These are phyloP conservation scores for Limnanthes douglasii DNA, from an alignment of 345 rosid species.

Conservation along the genomic window DNA sequence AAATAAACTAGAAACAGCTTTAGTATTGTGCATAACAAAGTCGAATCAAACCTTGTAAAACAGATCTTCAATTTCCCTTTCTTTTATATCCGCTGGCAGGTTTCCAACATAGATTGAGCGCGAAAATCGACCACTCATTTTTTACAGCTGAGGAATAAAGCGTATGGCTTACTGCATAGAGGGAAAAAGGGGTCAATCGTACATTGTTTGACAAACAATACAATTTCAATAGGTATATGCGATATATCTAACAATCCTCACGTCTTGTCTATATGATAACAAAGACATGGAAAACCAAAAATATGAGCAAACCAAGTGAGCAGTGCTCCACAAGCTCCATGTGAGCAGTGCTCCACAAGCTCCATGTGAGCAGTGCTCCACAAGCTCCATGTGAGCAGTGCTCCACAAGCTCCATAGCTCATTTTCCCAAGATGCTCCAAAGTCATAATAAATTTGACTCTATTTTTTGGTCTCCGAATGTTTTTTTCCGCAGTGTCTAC, in stretches of 20 bases:
- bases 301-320: slow-evolving; percentile 81
- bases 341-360: no score
- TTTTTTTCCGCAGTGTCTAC: slow-evolving; percentile 36
- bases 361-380: no score
- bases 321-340: no score
- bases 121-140: slow-evolving; percentile 95
- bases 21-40: not conserved
- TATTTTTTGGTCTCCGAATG: slow-evolving; percentile 36
- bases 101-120: slow-evolving; percentile 97
- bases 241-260: slow-evolving; percentile 14
- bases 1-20: not conserved
- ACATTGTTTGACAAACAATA: no score
- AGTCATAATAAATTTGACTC: slow-evolving; percentile 56
- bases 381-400: slow-evolving; percentile 81
- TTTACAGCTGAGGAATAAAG: slow-evolving; percentile 9
- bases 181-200: slow-evolving; percentile 11
- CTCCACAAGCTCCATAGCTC: slow-evolving; percentile 87
- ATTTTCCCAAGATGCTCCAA: slow-evolving; percentile 81
- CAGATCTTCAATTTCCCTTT: slow-evolving; percentile 79
- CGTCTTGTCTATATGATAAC: slow-evolving; percentile 14
- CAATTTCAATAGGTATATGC: no score
- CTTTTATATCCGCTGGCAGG: slow-evolving; percentile 81
- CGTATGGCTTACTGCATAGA: slow-evolving; percentile 21
- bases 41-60: slow-evolving; percentile 70
- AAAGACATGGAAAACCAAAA: slow-evolving; percentile 23